Evolutionary conservation across 192 early-diverging fungal species (phyloP), one percentile per base, ranked within the genome.

Genomic region (Geranomyces variabilis): DNA sequence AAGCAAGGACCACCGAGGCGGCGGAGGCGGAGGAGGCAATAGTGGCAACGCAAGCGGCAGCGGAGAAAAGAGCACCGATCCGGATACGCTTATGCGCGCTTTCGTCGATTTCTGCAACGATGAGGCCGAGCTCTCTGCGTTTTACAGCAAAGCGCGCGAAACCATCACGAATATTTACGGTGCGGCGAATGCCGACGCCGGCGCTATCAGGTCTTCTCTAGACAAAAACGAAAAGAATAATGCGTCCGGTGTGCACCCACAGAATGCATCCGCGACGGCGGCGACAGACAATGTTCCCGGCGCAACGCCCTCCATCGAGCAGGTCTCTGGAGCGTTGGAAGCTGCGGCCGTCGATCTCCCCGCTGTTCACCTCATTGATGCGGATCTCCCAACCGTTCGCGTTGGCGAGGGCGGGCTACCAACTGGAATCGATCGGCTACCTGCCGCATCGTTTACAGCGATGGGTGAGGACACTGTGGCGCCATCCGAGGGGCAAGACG

Each of bases 121-220:
- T 74, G 76, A 73, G 36, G 79, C 80, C 29, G 77, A 79, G 67
- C 67, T 94, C 45, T 69, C 80, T 47, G 79, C 84, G 74, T 89
- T 94, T 65, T 94, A 90, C 91, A 77, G 86, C 56, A 65, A 77
- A 30, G 41, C 56, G 57, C n/a, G 41, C 6, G 36, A 57, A 44
- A 57, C 22, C 7, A 44, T 70, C 34, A 13, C 3, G 19, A 56
- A 28, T 6, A 47, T 70, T 13, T 59, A 44, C 41, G 69, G 58
- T 19, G 66, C 31, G 22, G 66, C 45, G 22, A 47, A 28, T 2
- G 45, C 36, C 21, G 63, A 43, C 17, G 51, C 51, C 51, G 24
- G n/a, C 51, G 51, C 51, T 26, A 10, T 41, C 36, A 41, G 5
- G 36, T 41, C 36, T 7, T 41, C 36, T 10, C 36, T 41, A 10